These are phyloP conservation scores for Globisporangium carolinianum DNA, from an alignment of 352 stramenopile genomes.

Conservation along the genomic window DNA sequence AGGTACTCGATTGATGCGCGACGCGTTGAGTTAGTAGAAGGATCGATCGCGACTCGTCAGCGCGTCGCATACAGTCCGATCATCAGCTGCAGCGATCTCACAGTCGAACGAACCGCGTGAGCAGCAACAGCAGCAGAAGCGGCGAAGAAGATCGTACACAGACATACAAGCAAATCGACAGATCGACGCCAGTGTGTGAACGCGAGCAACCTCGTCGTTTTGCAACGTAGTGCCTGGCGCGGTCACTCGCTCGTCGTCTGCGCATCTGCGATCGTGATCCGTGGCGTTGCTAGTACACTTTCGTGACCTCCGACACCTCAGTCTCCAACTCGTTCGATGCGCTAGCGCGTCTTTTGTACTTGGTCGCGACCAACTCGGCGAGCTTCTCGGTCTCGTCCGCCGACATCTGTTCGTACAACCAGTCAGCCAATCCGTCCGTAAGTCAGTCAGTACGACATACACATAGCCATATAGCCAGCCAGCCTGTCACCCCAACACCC, in stretches of 20 bases:
- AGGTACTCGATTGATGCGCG: slow-evolving; percentile 1
- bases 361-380: slow-evolving; percentile 41
- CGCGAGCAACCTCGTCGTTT: too few species aligned
- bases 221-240: too few species aligned
- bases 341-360: slow-evolving; percentile 38
- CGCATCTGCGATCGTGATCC: too few species aligned
- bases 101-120: too few species aligned
- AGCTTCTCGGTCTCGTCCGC: slow-evolving; percentile 71
- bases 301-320: slow-evolving; percentile 55
- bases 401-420: slow-evolving; percentile 48
- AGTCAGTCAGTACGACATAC: background rate
- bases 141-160: slow-evolving; percentile 6
- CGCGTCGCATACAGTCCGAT: background rate
- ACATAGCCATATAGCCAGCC: background rate
- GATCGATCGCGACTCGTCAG: slow-evolving; percentile 1
- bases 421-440: background rate
- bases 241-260: too few species aligned
- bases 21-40: background rate
- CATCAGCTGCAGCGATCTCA: slow-evolving; percentile 9
- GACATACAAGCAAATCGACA: too few species aligned
- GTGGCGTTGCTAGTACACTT: slow-evolving; percentile 51
- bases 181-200: too few species aligned
- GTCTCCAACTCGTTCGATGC: slow-evolving; percentile 19
- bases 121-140: slow-evolving; percentile 1
- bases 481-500: background rate